Percentiles rank a stretch among this genome's conserved stretches.
phyloP scores from a whole-genome alignment of 345 rosid species.

The Eutrema japonicum region DNA sequence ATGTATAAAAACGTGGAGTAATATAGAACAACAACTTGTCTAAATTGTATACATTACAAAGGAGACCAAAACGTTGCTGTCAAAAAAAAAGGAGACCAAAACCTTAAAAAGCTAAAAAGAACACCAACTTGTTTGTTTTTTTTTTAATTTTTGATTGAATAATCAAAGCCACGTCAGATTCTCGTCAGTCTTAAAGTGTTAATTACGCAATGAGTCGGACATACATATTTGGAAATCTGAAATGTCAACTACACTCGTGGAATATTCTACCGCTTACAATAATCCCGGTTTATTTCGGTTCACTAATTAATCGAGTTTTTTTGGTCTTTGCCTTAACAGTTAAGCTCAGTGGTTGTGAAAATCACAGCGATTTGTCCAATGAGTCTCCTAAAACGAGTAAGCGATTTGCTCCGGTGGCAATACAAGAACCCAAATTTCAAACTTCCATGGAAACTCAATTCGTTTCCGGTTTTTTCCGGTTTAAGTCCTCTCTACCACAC shows the following conservation, averaged over 20 bases:
- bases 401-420: slow-evolving; percentile 89
- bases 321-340: slow-evolving; percentile 47
- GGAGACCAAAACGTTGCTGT: slow-evolving; percentile 12
- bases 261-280: slow-evolving; percentile 20
- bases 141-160: neutral
- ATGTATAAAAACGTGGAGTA: slow-evolving; percentile 6
- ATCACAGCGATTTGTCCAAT: slow-evolving; percentile 80
- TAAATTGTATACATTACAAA: neutral
- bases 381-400: slow-evolving; percentile 56
- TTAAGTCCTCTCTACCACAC: slow-evolving; percentile 81
- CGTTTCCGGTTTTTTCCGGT: slow-evolving; percentile 68
- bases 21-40: neutral
- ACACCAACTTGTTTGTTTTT: neutral
- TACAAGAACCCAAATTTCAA: slow-evolving; percentile 59
- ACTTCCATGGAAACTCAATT: slow-evolving; percentile 77
- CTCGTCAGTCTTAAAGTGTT: slow-evolving; percentile 24
- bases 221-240: neutral
- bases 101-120: slow-evolving; percentile 15
- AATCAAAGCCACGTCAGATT: slow-evolving; percentile 26
- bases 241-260: slow-evolving; percentile 23
- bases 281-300: slow-evolving; percentile 33
- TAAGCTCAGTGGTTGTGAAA: slow-evolving; percentile 69
- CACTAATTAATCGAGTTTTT: neutral
- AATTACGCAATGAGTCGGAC: slow-evolving; percentile 25
- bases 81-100: slow-evolving; percentile 4